These are phyloP conservation scores for Forsythia suspensa DNA, from an alignment of 257 asterid genomes.

Conservation along the genomic window DNA sequence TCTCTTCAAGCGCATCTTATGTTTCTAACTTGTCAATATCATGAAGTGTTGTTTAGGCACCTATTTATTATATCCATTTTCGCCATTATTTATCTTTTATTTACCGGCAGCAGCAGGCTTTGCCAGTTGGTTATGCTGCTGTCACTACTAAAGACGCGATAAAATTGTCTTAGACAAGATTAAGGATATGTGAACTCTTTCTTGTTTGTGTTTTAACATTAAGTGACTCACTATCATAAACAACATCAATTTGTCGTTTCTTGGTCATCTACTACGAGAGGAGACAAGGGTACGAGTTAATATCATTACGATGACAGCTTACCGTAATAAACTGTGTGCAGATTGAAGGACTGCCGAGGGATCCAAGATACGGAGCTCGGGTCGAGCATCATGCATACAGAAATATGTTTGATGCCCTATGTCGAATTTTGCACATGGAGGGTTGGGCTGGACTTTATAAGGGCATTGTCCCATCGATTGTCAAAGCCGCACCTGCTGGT, in stretches of 20 bases:
- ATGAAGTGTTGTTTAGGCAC: neutral
- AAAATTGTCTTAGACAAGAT: neutral
- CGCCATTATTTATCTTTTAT: neutral
- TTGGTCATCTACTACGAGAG: neutral
- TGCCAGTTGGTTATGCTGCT: neutral
- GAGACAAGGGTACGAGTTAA: neutral
- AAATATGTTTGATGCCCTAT: conserved; percentile 71
- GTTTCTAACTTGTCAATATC: neutral
- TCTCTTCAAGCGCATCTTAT: neutral
- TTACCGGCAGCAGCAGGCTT: neutral
- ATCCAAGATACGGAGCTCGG: conserved; percentile 85
- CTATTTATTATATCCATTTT: neutral
- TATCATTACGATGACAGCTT: neutral
- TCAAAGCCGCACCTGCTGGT: conserved; percentile 97
- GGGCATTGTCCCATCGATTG: conserved; percentile 85
- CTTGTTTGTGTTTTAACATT: neutral
- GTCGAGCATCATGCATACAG: conserved; percentile 67
- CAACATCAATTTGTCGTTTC: neutral
- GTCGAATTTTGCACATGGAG: conserved; percentile 50
- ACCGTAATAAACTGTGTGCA: conserved; percentile 20
- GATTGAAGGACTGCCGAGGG: conserved; percentile 86
- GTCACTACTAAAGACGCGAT: neutral
- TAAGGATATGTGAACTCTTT: neutral
- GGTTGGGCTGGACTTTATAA: conserved; percentile 88
- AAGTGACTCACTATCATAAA: neutral